phyloP scores from a whole-genome alignment of 192 early-diverging fungal species.

The Linnemannia zychae region DNA sequence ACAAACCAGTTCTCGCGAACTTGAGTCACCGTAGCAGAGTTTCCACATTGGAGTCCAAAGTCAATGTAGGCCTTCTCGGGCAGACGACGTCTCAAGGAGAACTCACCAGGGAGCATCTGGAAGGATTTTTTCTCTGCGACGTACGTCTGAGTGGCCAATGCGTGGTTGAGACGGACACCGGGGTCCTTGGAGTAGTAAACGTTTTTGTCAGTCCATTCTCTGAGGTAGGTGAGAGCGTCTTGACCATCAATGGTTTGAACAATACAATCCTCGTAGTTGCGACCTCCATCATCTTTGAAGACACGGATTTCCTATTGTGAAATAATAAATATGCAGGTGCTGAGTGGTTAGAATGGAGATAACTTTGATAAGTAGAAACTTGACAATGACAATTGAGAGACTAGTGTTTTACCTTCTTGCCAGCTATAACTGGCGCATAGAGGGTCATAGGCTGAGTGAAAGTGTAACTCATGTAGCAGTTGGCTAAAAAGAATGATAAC shows the following conservation, averaged over 20 bases:
- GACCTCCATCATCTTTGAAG: not conserved
- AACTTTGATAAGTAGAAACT: no score
- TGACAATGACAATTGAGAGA: no score
- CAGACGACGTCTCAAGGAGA: not conserved
- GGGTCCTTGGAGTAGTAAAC: slow-evolving; percentile 29
- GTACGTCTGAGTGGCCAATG: not conserved
- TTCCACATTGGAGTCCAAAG: not conserved
- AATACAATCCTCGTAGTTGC: slow-evolving; percentile 18
- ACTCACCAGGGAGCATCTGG: not conserved
- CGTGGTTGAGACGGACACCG: slow-evolving; percentile 39
- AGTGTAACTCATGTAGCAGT: no score
- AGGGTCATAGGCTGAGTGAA: no score
- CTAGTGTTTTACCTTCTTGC: no score
- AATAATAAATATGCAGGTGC: no score
- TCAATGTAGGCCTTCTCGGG: not conserved
- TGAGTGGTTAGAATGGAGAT: no score
- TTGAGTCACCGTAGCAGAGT: not conserved
- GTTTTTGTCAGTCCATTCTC: slow-evolving; percentile 17
- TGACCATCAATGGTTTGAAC: slow-evolving; percentile 28
- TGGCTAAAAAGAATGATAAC: no score
- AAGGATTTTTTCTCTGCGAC: no score
- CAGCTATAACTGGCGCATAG: not conserved
- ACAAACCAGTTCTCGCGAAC: no score
- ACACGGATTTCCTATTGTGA: slow-evolving; percentile 13
- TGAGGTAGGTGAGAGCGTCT: slow-evolving; percentile 17